phyloP scores from a whole-genome alignment of 768 basidiomycete species.

The Harrya chromipes region DNA sequence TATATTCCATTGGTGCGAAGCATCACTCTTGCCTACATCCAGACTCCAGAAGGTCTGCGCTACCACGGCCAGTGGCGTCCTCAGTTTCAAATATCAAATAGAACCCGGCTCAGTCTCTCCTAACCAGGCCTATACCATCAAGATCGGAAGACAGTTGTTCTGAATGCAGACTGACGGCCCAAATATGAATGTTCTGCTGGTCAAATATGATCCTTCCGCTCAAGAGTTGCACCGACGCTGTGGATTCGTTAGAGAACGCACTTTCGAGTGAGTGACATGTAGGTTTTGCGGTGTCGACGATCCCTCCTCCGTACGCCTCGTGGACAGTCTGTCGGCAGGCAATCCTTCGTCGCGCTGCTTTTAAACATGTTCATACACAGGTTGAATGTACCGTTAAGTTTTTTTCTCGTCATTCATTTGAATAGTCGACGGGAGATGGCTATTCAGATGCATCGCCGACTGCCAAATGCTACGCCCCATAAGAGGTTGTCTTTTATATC shows the following conservation, averaged over 20 bases:
- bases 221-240: neutral
- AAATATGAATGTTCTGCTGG: neutral
- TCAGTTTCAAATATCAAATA: neutral
- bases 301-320: no score
- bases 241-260: neutral
- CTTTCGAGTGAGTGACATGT: neutral
- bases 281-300: neutral
- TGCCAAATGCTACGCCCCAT: neutral
- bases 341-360: neutral
- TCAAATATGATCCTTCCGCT: slow-evolving; percentile 1
- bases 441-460: neutral
- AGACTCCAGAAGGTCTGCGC: slow-evolving; percentile 3
- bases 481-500: neutral
- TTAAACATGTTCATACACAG: neutral
- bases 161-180: neutral
- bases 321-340: neutral
- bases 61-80: slow-evolving; percentile 1
- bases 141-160: no score
- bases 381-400: neutral
- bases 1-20: neutral
- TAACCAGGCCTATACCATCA: no score
- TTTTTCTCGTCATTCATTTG: neutral
- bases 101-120: no score
- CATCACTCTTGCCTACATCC: neutral
- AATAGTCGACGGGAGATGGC: neutral